Percentiles rank a stretch among this genome's conserved stretches.
Evolutionary conservation across 2,329 filamentous ascomycete species (phyloP).

Genomic region (Xylogone sp.): DNA sequence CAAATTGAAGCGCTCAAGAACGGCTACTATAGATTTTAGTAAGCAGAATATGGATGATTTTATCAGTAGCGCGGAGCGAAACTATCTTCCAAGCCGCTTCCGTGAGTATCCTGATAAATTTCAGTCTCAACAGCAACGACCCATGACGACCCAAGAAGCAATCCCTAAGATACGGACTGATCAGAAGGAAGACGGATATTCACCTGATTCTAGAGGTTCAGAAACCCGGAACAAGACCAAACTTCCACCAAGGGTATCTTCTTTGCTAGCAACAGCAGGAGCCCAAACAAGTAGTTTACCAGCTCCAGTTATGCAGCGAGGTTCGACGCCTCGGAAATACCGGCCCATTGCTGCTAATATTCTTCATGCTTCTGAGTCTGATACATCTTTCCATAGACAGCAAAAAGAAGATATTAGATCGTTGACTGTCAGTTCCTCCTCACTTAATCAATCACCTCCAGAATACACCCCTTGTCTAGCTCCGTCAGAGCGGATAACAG

Average conservation of each 20-base stretch:
- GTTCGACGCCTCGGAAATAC: background rate
- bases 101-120: too few species aligned
- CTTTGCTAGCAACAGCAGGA: background rate
- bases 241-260: background rate
- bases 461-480: background rate
- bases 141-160: too few species aligned
- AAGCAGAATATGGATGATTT: too few species aligned
- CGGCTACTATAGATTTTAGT: too few species aligned
- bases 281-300: background rate
- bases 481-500: background rate
- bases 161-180: too few species aligned
- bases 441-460: background rate
- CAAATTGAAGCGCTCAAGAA: too few species aligned
- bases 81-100: too few species aligned
- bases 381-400: background rate
- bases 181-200: too few species aligned
- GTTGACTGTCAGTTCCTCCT: background rate
- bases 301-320: background rate
- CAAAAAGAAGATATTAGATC: background rate
- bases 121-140: too few species aligned
- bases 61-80: too few species aligned
- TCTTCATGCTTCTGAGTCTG: background rate
- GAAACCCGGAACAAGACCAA: background rate
- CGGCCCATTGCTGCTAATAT: background rate
- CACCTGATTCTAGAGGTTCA: too few species aligned